Percentiles rank a stretch among this genome's conserved stretches.
Conservation (phyloP, 306 rosid species). For the Sindora glabra region DNA sequence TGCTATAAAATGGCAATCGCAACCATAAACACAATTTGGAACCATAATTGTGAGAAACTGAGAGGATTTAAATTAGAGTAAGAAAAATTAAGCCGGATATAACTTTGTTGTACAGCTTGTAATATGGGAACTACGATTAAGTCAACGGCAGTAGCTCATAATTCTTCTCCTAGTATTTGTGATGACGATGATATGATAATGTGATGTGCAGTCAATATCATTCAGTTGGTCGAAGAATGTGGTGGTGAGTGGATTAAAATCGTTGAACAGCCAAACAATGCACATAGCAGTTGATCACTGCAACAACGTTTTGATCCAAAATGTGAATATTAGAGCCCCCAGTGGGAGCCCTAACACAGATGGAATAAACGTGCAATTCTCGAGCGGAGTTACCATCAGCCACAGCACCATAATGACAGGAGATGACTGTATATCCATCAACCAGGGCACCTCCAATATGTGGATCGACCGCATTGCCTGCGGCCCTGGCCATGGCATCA, state of each 20-base stretch:
- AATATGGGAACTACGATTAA: too few species aligned
- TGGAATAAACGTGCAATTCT: slow-evolving; percentile 38
- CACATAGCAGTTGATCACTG: slow-evolving; percentile 37
- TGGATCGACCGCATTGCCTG: slow-evolving; percentile 38
- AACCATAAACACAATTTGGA: too few species aligned
- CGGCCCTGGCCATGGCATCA: slow-evolving; percentile 62
- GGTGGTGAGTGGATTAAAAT: slow-evolving; percentile 33
- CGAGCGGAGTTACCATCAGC: slow-evolving; percentile 20
- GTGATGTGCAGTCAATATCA: slow-evolving; percentile 26
- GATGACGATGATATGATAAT: too few species aligned
- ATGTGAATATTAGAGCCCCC: slow-evolving; percentile 37
- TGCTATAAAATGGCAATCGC: too few species aligned
- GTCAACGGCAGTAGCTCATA: too few species aligned
- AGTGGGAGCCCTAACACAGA: slow-evolving; percentile 50
- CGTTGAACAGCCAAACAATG: slow-evolving; percentile 32
- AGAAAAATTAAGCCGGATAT: too few species aligned
- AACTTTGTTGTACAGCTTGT: too few species aligned
- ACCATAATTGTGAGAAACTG: too few species aligned
- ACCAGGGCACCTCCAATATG: slow-evolving; percentile 26
- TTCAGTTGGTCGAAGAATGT: slow-evolving; percentile 33
- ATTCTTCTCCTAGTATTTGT: too few species aligned
- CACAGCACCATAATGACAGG: slow-evolving; percentile 34
- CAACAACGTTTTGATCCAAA: slow-evolving; percentile 15
- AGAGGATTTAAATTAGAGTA: too few species aligned
- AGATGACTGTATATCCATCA: slow-evolving; percentile 50